phyloP scores from a whole-genome alignment of 129 eudicot genomes.

The Mikania micrantha region DNA sequence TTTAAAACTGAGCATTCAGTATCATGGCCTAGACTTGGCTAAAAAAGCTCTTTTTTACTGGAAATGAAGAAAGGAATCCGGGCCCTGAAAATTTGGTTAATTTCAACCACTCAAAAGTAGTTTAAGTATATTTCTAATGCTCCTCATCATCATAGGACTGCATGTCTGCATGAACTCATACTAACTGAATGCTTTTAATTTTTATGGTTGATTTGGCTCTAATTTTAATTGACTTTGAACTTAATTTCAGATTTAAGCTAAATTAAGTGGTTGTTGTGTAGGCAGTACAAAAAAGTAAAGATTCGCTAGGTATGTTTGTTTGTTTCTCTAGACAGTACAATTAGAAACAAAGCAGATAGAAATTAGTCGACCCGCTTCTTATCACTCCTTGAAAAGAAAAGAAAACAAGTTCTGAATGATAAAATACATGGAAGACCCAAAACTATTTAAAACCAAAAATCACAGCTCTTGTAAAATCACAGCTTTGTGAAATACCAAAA shows the following conservation, averaged over 20 bases:
- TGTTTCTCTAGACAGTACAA: no score
- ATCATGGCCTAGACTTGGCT: neutral
- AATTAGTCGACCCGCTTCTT: no score
- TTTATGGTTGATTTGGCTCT: constrained; percentile 8
- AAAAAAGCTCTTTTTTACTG: neutral
- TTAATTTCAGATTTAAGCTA: constrained; percentile 15
- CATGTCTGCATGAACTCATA: neutral
- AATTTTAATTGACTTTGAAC: neutral
- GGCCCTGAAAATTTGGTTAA: neutral
- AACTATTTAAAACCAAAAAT: no score
- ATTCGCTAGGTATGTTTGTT: no score
- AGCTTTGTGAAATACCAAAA: no score
- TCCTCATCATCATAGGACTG: neutral
- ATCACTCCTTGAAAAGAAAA: no score
- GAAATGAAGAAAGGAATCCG: neutral
- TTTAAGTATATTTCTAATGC: neutral
- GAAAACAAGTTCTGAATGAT: no score
- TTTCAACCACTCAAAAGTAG: neutral
- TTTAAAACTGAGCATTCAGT: neutral
- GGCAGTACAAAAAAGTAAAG: no score
- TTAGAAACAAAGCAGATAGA: no score
- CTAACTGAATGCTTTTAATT: neutral
- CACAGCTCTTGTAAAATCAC: no score
- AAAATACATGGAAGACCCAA: no score
- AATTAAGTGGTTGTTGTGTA: neutral